Conservation (phyloP, 306 rosid species). For the Glycine latifolia region DNA sequence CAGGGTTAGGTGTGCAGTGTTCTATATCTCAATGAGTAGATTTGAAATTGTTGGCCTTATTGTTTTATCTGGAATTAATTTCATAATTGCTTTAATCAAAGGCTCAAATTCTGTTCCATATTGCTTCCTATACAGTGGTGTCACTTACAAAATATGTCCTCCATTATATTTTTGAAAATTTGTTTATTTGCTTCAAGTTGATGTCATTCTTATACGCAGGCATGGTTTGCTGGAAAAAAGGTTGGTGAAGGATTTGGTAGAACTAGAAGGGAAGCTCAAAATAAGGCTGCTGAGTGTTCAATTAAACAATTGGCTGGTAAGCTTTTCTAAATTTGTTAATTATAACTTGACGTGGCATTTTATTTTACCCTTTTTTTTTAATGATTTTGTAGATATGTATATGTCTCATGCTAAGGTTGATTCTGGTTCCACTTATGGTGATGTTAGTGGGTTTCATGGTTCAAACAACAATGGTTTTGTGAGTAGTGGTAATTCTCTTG, state of each 20-base stretch:
- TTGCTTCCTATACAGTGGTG: conserved; percentile 27
- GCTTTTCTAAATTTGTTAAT: conserved; percentile 23
- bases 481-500: conserved; percentile 50
- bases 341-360: conserved; percentile 11
- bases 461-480: conserved; percentile 58
- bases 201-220: conserved; percentile 54
- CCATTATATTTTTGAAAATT: conserved; percentile 20
- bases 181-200: background rate
- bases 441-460: conserved; percentile 54
- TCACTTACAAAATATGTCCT: conserved; percentile 23
- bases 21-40: background rate
- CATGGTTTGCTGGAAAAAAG: conserved; percentile 82
- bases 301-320: conserved; percentile 80
- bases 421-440: conserved; percentile 56
- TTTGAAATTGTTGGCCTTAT: conserved; percentile 17
- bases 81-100: background rate
- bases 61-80: conserved; percentile 7
- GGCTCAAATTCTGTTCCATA: conserved; percentile 21
- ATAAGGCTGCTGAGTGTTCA: conserved; percentile 72
- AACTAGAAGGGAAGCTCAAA: conserved; percentile 83
- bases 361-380: background rate
- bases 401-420: conserved; percentile 65
- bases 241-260: conserved; percentile 79
- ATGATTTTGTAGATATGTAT: conserved; percentile 62
- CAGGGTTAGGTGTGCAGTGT: background rate